Evolutionary conservation across 2,329 filamentous ascomycete species (phyloP).

Genomic region (Fusarium brevicatenulatum): DNA sequence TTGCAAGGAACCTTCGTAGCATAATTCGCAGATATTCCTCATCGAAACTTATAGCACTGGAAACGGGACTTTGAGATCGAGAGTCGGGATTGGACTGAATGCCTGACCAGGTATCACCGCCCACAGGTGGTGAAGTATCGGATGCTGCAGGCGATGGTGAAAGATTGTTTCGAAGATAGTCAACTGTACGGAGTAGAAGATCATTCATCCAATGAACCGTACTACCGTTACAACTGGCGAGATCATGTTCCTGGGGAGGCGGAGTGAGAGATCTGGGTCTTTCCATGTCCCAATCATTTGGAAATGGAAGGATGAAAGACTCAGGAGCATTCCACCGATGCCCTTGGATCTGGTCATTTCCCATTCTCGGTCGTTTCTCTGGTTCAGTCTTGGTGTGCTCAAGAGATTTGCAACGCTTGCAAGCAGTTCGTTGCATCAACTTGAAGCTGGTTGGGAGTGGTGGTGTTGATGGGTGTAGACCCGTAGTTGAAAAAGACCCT

Average conservation of each 20-base stretch:
- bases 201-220: no score
- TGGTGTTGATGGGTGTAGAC: fast-evolving
- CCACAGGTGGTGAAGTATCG: not conserved
- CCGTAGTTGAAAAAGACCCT: not conserved
- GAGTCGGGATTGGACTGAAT: not conserved
- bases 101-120: not conserved
- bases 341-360: fast-evolving
- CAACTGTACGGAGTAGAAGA: no score
- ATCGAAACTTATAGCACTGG: fast-evolving
- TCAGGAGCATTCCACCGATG: not conserved
- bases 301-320: not conserved
- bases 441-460: not conserved
- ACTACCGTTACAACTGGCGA: no score
- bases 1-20: fast-evolving
- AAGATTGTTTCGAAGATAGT: not conserved
- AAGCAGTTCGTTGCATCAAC: not conserved
- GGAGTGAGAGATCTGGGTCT: not conserved
- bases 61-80: not conserved
- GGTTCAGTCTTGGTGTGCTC: not conserved
- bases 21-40: not conserved
- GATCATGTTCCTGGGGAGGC: not conserved
- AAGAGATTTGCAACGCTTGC: not conserved
- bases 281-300: not conserved
- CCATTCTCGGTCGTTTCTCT: not conserved
- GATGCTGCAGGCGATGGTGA: not conserved